Percentiles rank a stretch among this genome's conserved stretches.
Evolutionary conservation across 805 yeast species (phyloP).

Genomic region (Yarrowia divulgata): DNA sequence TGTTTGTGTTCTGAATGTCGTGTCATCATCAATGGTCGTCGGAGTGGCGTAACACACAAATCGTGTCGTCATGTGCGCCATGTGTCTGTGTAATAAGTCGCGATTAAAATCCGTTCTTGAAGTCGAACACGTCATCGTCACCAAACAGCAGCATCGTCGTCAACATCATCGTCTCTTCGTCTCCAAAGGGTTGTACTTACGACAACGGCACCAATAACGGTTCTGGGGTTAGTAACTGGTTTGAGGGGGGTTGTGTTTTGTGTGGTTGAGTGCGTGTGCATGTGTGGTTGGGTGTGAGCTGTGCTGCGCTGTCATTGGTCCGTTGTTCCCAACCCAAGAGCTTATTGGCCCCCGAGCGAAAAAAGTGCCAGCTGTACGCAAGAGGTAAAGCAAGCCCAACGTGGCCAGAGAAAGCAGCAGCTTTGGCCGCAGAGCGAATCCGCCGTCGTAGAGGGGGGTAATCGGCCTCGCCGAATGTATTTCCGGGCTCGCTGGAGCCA

Average conservation of each 20-base stretch:
- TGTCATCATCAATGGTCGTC: neutral
- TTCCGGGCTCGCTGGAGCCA: slow-evolving; percentile 8
- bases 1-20: neutral
- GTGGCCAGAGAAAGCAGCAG: neutral
- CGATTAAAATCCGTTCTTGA: neutral
- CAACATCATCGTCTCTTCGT: slow-evolving; percentile 48
- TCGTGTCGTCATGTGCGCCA: neutral
- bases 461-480: slow-evolving; percentile 7
- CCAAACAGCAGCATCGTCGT: neutral
- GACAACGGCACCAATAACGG: slow-evolving; percentile 99
- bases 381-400: neutral
- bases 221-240: slow-evolving; percentile 56
- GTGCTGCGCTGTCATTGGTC: slow-evolving; percentile 35
- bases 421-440: neutral
- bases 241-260: neutral
- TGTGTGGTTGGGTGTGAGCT: slow-evolving; percentile 22
- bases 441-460: neutral
- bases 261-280: neutral
- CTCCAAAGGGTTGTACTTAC: slow-evolving; percentile 19
- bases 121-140: slow-evolving; percentile 5
- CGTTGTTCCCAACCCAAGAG: slow-evolving; percentile 24
- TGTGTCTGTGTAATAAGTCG: neutral
- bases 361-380: slow-evolving; percentile 16
- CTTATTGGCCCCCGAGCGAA: slow-evolving; percentile 35
- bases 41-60: neutral